Evolutionary conservation across 2,329 filamentous ascomycete species (phyloP).

Genomic region (Ceratocystis variospora): DNA sequence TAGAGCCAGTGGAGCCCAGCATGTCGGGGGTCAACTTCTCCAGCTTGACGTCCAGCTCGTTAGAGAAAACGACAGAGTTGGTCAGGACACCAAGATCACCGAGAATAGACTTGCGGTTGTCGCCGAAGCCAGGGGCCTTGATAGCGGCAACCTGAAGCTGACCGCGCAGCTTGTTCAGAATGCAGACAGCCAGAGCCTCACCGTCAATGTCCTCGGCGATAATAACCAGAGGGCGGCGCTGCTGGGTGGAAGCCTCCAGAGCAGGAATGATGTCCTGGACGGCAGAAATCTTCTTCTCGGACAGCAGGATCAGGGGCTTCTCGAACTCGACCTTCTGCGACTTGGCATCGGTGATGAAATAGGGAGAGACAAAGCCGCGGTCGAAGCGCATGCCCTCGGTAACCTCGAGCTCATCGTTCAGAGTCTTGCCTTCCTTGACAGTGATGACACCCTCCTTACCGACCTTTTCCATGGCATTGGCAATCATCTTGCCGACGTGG

Average conservation of each 20-base stretch:
- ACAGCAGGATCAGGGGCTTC: conserved; percentile 96
- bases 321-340: conserved; percentile 98
- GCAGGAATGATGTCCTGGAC: conserved; percentile 98
- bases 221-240: conserved; percentile 90
- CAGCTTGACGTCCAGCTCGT: conserved; percentile 97
- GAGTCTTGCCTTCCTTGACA: conserved; percentile 99
- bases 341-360: conserved; percentile 99
- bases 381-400: conserved; percentile 99
- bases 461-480: conserved; percentile 98
- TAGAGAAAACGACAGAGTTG: conserved; percentile 93
- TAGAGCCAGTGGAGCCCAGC: conserved; percentile 92
- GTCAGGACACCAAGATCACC: conserved; percentile 92
- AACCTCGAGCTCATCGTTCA: conserved; percentile 93
- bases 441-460: conserved; percentile 99
- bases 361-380: conserved; percentile 94
- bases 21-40: conserved; percentile 94
- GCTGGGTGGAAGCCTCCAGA: conserved; percentile 90
- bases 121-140: conserved; percentile 97
- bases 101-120: conserved; percentile 99
- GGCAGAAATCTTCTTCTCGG: conserved; percentile 99
- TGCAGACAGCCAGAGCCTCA: conserved; percentile 95
- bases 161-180: conserved; percentile 98
- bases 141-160: conserved; percentile 97
- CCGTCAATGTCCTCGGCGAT: conserved; percentile 99
- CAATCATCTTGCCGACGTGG: conserved; percentile 89